These are phyloP conservation scores for Sporobolomyces roseus DNA, from an alignment of 768 basidiomycete species.

Conservation along the genomic window DNA sequence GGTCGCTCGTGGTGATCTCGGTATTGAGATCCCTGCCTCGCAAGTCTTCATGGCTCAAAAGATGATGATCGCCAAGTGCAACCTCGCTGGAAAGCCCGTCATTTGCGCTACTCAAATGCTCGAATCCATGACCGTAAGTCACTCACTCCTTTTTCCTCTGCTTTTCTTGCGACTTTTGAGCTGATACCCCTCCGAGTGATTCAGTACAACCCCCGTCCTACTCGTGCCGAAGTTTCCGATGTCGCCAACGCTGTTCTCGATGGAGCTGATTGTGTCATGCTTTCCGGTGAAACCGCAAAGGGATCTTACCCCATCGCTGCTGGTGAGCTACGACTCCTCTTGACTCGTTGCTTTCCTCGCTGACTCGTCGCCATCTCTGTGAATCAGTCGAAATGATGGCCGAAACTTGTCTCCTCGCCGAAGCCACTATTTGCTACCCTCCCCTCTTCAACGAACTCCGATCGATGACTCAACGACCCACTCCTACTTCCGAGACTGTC, in stretches of 20 bases:
- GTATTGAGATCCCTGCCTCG: slow-evolving; percentile 98
- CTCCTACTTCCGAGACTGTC: slow-evolving; percentile 90
- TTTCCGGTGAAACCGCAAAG: slow-evolving; percentile 99
- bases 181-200: slow-evolving; percentile 15
- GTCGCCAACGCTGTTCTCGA: slow-evolving; percentile 99
- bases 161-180: not conserved
- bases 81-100: slow-evolving; percentile 93
- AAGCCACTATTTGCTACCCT: slow-evolving; percentile 90
- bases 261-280: slow-evolving; percentile 98
- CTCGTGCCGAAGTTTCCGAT: slow-evolving; percentile 97
- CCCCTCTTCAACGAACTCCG: slow-evolving; percentile 87
- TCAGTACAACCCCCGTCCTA: slow-evolving; percentile 88
- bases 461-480: slow-evolving; percentile 74
- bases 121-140: slow-evolving; percentile 55
- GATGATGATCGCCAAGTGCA: slow-evolving; percentile 99
- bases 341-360: not conserved
- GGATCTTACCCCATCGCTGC: slow-evolving; percentile 93
- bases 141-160: not conserved
- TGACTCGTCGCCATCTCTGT: not conserved
- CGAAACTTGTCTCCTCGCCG: slow-evolving; percentile 94
- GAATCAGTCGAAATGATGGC: slow-evolving; percentile 93
- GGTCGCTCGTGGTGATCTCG: slow-evolving; percentile 98
- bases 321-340: slow-evolving; percentile 53
- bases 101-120: slow-evolving; percentile 99
- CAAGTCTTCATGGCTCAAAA: slow-evolving; percentile 99